Base-by-base conservation (phyloP, 768 basidiomycete species). In the Lactarius sanguifluus region DNA sequence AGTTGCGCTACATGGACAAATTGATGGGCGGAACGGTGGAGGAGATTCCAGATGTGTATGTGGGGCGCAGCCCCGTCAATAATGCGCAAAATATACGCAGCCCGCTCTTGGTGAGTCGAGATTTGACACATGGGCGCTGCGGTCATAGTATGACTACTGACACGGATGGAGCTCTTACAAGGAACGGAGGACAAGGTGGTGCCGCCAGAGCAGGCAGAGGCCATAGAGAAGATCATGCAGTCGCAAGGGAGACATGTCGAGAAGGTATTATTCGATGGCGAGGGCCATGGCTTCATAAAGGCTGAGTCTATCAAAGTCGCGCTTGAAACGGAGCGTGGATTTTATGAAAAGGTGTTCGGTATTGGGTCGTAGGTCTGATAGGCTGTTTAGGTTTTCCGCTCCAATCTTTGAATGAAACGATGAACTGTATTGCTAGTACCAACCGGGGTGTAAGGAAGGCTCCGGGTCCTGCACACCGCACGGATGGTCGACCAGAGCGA, bases 171-270 rank as follows among this genome's bases (percentile, higher is more conserved):
- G 59, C 59, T 61, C 13, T 32, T 61, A 32, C 59, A 61, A 13
- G 59, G 59, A 25, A 50, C 59, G 36, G 73, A 79, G 1, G 88
- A 90, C 73, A 77, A 76, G 66, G 81, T 90, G 38, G 91, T 92
- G 0, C 90, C 85, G 0, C 87, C 86, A 77, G 86, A 82, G 66
- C 96, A 95, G 93, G 79, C 96, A 40, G 83, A 88, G 74, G 79
- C 59, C 5, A 61, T 61, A 15, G 59, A 61, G 59, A 50, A 50
- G 59, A 61, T 32, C 32, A 13, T 61, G 45, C 59, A 9, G 8
- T 45, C 30, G 12, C 77, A 79, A 1, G 81, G 82, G 2, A 86
- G 86, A 0, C 72, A 79, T 16, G 83, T 86, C 20, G 85, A 85
- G 16, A 80, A 76, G 63, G 79, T 85, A 64, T 70, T 86, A 0